Conservation (phyloP, 2,329 filamentous ascomycete species). For the Fusarium sp. region DNA sequence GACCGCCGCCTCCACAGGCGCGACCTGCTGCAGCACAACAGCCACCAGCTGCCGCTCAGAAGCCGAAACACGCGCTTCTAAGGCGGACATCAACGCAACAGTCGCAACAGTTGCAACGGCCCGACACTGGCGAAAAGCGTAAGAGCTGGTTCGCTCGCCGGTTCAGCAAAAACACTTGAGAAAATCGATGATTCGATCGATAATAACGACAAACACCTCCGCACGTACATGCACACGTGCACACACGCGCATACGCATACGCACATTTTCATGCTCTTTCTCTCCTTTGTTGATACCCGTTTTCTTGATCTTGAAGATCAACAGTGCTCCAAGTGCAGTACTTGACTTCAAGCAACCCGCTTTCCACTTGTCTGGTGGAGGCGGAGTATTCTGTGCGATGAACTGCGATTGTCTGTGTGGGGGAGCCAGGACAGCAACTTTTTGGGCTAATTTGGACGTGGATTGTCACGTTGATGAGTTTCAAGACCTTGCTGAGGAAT, state of each 20-base stretch:
- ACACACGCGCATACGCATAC: conserved; percentile 10
- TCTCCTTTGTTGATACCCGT: conserved; percentile 45
- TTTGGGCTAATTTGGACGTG: conserved; percentile 22
- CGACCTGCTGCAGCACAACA: conserved; percentile 35
- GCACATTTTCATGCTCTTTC: conserved; percentile 22
- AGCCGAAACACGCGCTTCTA: conserved; percentile 45
- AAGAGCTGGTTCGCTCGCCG: conserved; percentile 89
- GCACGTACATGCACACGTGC: background rate
- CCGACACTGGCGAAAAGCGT: conserved; percentile 68
- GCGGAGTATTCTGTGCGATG: conserved; percentile 14
- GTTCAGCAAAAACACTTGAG: conserved; percentile 69
- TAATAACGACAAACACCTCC: conserved; percentile 15
- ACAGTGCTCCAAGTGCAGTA: conserved; percentile 1
- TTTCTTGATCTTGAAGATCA: conserved; percentile 25
- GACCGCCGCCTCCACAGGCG: conserved; percentile 41
- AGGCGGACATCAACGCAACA: conserved; percentile 44
- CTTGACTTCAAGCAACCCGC: conserved; percentile 2
- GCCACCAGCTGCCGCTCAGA: conserved; percentile 34
- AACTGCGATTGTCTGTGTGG: conserved; percentile 13
- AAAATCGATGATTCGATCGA: background rate
- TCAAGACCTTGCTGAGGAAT: conserved; percentile 15
- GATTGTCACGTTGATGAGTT: conserved; percentile 14
- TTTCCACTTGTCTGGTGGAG: conserved; percentile 13
- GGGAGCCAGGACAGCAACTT: conserved; percentile 8
- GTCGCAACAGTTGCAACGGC: conserved; percentile 34